Base-by-base conservation (phyloP, 306 rosid species). In the Hylodesmum podocarpum region DNA sequence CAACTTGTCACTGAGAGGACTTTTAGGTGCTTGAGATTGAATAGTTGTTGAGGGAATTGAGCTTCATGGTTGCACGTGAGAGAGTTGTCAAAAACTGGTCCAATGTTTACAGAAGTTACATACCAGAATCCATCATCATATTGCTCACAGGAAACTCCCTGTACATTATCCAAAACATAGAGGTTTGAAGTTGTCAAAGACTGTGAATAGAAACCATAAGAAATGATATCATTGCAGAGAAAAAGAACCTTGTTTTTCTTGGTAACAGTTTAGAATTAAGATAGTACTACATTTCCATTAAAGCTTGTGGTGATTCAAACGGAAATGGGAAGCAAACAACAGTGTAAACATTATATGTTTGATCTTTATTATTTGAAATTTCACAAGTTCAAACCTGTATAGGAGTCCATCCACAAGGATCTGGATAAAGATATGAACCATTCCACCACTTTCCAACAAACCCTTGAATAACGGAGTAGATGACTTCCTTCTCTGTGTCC, bases 351-450 rank as follows among this genome's bases (percentile, higher is more conserved):
- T 18, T 25, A 44, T 47, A 10, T 62, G 31, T n/a, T 47, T 77
- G 37, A 13, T 67, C 14, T 67, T 24, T 41, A 18, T 7, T 5
- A 13, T 69, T 31, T 29, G 15, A 9, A 29, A 24, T 58, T 49
- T 70, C 3, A 62, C 0, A 11, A 64, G 8, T 72, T 49, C 37
- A 49, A 21, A 83, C 91, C 89, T 88, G 89, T 50, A 88, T 80
- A 6, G 87, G 91, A 69, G 91, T 88, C 91, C 87, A 85, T 2
- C 91, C 91, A 83, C 91, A 85, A 72, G 88, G 91, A 47, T 88
- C 91, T 46, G 91, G 89, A 76, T 88, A 85, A 63, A 88, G 89
- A 75, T 85, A 84, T 51, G 88, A 88, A 77, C 88, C 89, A 13
- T 88, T 88, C 91, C 89, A 88, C 81, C 75, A 76, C 4, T 81